Conservation (phyloP, 208 protist species). For the Angomonas deanei region DNA sequence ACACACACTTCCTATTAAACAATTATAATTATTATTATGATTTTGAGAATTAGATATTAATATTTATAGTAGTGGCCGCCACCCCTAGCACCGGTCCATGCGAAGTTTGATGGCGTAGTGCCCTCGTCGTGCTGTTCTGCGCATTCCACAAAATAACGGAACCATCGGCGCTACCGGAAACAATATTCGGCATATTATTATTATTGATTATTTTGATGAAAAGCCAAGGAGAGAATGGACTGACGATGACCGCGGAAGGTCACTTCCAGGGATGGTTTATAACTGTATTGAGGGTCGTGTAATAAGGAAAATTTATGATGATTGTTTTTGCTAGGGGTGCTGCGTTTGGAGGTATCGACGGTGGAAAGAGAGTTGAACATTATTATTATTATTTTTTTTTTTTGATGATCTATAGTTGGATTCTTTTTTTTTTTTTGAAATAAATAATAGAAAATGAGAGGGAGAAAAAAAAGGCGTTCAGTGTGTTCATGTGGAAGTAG, state of each 20-base stretch:
- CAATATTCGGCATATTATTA: conserved; percentile 9
- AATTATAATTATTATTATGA: too few species aligned
- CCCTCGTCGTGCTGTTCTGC: conserved; percentile 37
- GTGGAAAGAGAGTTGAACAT: background rate
- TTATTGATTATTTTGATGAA: conserved; percentile 21
- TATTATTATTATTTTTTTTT: conserved; percentile 4
- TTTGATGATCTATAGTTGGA: too few species aligned
- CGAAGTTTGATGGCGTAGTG: conserved; percentile 74
- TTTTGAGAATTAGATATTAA: too few species aligned
- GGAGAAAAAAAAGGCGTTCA: background rate
- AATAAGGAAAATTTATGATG: background rate
- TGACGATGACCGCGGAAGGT: conserved; percentile 74
- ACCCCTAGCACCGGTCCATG: conserved; percentile 67
- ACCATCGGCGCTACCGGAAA: conserved; percentile 73
- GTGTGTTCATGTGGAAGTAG: background rate
- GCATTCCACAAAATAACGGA: conserved; percentile 84
- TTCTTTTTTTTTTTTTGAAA: conserved; percentile 6
- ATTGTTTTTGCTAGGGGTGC: conserved; percentile 3
- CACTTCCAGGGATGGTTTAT: conserved; percentile 50
- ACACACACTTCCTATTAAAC: conserved; percentile 69
- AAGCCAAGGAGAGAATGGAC: conserved; percentile 41
- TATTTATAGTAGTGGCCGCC: too few species aligned
- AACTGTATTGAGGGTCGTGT: background rate
- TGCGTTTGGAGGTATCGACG: background rate
- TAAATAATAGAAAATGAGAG: conserved; percentile 5